Percentiles rank a stretch among this genome's conserved stretches.
Evolutionary conservation across 2,329 filamentous ascomycete species (phyloP).

Genomic region (Aspergillus phoenicis): DNA sequence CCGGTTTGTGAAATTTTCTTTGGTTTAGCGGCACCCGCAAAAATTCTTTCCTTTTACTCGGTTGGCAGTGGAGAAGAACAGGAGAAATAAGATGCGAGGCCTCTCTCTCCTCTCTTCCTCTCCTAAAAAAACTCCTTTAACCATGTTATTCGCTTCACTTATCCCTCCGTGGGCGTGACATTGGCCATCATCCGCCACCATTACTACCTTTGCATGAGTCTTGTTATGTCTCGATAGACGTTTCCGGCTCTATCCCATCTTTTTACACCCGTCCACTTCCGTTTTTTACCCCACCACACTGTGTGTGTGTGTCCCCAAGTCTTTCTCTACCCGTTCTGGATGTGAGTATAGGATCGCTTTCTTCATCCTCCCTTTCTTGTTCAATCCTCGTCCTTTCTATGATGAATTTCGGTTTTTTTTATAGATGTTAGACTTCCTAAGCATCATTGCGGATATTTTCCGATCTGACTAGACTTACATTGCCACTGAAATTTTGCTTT

Average conservation of each 20-base stretch:
- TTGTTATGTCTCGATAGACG: conserved; percentile 26
- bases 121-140: conserved; percentile 27
- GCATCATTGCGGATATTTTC: conserved; percentile 45
- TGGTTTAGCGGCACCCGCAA: conserved; percentile 26
- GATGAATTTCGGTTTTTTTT: conserved; percentile 47
- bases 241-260: conserved; percentile 16
- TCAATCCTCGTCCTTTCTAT: conserved; percentile 25
- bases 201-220: conserved; percentile 11
- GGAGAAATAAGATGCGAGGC: conserved; percentile 18
- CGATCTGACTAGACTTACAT: conserved; percentile 31
- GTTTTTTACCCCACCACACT: conserved; percentile 20
- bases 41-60: conserved; percentile 17
- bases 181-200: conserved; percentile 14
- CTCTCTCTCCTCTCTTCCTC: conserved; percentile 17
- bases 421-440: conserved; percentile 56
- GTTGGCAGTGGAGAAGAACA: conserved; percentile 20
- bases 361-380: conserved; percentile 13
- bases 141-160: conserved; percentile 26
- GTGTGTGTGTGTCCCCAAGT: conserved; percentile 19
- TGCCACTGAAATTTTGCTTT: conserved; percentile 13
- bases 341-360: conserved; percentile 26
- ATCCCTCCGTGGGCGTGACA: conserved; percentile 28
- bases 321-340: conserved; percentile 12
- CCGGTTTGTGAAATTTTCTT: conserved; percentile 16
- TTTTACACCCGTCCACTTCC: conserved; percentile 11